A percentile compares a stretch with the other conserved stretches of the same genome.
Evolutionary conservation across 2,329 filamentous ascomycete species (phyloP).

Genomic region (Ophioceras dolichostomum): DNA sequence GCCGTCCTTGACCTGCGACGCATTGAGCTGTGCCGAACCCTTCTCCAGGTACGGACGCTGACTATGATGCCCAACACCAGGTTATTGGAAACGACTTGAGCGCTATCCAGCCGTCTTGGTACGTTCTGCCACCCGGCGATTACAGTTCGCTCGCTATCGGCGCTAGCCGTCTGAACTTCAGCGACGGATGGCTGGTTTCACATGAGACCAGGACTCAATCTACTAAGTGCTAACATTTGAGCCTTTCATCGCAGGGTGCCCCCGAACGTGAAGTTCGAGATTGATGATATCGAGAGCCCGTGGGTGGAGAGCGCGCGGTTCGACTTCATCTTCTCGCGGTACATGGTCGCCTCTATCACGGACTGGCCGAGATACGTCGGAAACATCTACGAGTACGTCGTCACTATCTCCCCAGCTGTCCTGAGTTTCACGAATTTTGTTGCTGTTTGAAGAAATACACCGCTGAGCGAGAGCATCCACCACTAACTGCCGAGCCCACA

Average conservation of each 20-base stretch:
- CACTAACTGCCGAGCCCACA: no score
- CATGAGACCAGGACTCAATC: no score
- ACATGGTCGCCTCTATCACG: constrained; percentile 9
- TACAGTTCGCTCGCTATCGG: background rate
- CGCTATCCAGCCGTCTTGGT: constrained; percentile 10
- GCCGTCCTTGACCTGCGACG: no score
- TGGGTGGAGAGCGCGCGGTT: constrained; percentile 11
- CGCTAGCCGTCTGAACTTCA: no score
- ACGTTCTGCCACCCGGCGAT: constrained; percentile 3
- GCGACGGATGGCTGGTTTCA: no score
- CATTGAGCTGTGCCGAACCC: no score
- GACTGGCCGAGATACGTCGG: constrained; percentile 8
- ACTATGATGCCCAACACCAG: constrained; percentile 10
- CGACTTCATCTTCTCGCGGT: constrained; percentile 12
- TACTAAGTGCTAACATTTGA: no score
- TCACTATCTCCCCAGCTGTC: no score
- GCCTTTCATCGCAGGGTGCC: background rate
- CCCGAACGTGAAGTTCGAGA: constrained; percentile 12
- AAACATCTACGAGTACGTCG: constrained; percentile 6
- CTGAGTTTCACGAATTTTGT: no score
- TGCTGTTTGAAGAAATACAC: no score
- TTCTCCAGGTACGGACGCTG: no score
- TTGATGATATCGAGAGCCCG: constrained; percentile 13
- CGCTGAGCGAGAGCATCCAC: no score
- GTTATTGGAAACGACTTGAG: constrained; percentile 13